Evolutionary conservation across 2,329 filamentous ascomycete species (phyloP).

Genomic region (Neofusicoccum laricinum): DNA sequence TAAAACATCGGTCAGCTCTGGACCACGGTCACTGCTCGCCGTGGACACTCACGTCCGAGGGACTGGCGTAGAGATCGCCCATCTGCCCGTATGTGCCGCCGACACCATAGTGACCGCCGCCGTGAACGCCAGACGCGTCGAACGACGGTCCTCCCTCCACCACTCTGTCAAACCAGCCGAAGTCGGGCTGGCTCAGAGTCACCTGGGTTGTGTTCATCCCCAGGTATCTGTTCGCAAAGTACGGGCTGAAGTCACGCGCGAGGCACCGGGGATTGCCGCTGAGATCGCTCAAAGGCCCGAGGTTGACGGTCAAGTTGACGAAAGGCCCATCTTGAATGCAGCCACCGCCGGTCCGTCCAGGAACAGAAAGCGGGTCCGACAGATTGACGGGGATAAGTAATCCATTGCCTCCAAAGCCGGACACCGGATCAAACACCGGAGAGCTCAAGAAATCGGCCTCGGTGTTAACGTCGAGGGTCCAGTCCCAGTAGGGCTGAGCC

Average conservation of each 20-base stretch:
- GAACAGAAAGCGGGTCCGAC: not conserved
- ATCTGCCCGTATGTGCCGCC: conserved; percentile 19
- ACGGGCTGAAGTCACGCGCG: conserved; percentile 33
- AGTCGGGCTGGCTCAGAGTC: not conserved
- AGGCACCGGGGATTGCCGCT: conserved; percentile 40
- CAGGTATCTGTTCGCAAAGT: not conserved
- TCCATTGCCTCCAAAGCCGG: conserved; percentile 17
- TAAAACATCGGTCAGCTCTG: conserved; percentile 46
- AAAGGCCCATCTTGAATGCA: conserved; percentile 56
- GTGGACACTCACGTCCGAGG: not conserved
- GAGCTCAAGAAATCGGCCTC: not conserved
- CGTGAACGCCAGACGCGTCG: conserved; percentile 43
- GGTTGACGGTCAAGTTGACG: conserved; percentile 43
- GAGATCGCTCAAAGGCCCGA: conserved; percentile 43
- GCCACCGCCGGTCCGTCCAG: conserved; percentile 46
- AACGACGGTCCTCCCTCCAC: conserved; percentile 21
- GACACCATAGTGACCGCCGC: conserved; percentile 47
- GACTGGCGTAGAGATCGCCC: conserved; percentile 7
- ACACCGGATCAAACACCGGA: conserved; percentile 13
- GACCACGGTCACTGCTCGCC: conserved; percentile 33
- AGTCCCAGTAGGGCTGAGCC: conserved; percentile 15
- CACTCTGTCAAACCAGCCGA: conserved; percentile 22
- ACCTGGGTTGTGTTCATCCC: conserved; percentile 22
- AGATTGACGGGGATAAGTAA: not conserved
- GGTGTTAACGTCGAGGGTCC: conserved; percentile 12